These are phyloP conservation scores for Neurospora terricola DNA, from an alignment of 495 filamentous ascomycete genomes.

Conservation along the genomic window DNA sequence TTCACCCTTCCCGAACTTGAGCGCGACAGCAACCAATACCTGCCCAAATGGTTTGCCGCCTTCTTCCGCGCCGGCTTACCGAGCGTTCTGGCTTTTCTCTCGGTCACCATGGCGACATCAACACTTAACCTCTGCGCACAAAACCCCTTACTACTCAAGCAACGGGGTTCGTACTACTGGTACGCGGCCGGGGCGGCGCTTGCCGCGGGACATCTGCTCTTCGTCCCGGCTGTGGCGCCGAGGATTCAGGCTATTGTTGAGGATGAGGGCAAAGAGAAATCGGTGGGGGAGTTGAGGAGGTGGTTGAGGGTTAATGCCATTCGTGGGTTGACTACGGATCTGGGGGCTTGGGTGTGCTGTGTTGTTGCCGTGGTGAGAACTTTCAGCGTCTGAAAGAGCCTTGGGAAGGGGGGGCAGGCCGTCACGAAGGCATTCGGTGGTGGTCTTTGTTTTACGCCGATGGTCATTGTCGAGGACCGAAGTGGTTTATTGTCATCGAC, in stretches of 20 bases:
- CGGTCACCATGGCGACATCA: neutral
- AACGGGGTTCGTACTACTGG: neutral
- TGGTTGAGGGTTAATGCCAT: constrained; percentile 6
- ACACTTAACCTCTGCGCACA: neutral
- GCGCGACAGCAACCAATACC: neutral
- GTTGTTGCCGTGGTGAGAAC: neutral
- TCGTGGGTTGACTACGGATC: neutral
- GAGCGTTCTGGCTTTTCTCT: neutral
- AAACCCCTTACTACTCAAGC: neutral
- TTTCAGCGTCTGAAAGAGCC: neutral
- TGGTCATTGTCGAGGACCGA: neutral
- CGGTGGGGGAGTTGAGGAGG: neutral
- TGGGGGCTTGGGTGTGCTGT: constrained; percentile 5
- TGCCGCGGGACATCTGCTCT: neutral
- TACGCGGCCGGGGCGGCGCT: neutral
- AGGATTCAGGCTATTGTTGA: neutral
- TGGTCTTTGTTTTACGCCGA: neutral
- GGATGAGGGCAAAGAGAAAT: neutral
- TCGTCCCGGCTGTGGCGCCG: neutral
- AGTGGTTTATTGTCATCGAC: neutral
- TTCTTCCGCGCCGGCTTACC: neutral
- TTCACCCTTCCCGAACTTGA: neutral
- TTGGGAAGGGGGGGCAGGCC: neutral
- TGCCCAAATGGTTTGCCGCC: neutral
- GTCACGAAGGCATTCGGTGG: neutral